These are phyloP conservation scores for Neofusicoccum parvum DNA, from an alignment of 2,329 filamentous ascomycete species.

Conservation along the genomic window DNA sequence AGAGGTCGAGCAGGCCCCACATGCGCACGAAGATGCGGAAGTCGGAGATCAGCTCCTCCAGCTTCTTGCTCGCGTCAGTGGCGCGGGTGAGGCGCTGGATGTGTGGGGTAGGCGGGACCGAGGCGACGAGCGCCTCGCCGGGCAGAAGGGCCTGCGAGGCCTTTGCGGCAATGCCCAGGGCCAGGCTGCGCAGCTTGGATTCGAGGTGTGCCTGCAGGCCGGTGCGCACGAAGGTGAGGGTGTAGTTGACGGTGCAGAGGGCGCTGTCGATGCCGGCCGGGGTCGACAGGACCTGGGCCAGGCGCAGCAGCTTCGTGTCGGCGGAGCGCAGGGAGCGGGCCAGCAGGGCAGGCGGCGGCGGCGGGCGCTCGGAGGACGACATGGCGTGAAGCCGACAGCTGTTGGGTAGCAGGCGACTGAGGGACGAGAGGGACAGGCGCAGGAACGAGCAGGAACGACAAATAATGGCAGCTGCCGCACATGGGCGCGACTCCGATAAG, in stretches of 20 bases:
- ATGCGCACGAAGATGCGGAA: slow-evolving; percentile 73
- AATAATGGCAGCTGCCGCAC: neutral
- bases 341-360: slow-evolving; percentile 23
- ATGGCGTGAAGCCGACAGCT: neutral
- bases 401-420: neutral
- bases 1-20: slow-evolving; percentile 75
- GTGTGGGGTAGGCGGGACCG: slow-evolving; percentile 36
- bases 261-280: slow-evolving; percentile 43
- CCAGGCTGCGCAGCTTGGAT: slow-evolving; percentile 37
- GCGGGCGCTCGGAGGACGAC: neutral
- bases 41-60: slow-evolving; percentile 70
- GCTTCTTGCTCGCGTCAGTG: slow-evolving; percentile 40
- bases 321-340: slow-evolving; percentile 27
- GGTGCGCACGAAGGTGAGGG: slow-evolving; percentile 44
- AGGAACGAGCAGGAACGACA: too few species aligned
- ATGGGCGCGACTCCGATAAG: neutral
- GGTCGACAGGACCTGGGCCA: slow-evolving; percentile 42
- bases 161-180: slow-evolving; percentile 37
- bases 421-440: too few species aligned
- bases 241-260: slow-evolving; percentile 48
- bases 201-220: slow-evolving; percentile 42
- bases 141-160: slow-evolving; percentile 43
- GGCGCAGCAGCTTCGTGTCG: slow-evolving; percentile 37
- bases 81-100: slow-evolving; percentile 37
- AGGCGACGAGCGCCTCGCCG: slow-evolving; percentile 44